Evolutionary conservation across 2,329 filamentous ascomycete species (phyloP), one percentile per base, ranked within the genome.

Genomic region (Colletotrichum musicola): DNA sequence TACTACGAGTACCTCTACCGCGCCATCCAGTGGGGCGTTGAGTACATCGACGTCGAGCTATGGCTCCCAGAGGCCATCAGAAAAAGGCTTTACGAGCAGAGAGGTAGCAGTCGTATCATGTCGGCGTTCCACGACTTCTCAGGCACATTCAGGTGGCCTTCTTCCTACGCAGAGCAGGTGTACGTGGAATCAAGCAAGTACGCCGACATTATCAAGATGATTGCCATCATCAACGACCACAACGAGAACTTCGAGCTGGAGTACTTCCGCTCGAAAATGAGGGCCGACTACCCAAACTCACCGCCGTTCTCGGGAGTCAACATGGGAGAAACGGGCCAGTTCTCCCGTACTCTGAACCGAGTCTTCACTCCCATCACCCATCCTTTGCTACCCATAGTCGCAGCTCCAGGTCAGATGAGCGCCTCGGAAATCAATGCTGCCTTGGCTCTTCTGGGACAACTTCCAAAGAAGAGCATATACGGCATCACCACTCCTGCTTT

Each of bases 41-140:
- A 97, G 78, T 97, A 97, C 76, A 91, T 97, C 71, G 93, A 97
- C 75, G 93, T 97, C 60, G 93, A 97, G 81, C 81, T 97, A 46
- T 96, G 93, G 92, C 85, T 97, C 44, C 93, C 93, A 1, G 93
- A 95, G 76, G 83, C 88, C 6, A 93, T 97, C 64, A 86, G 93
- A 71, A 85, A 85, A 71, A 86, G 83, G 68, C 80, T 97, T 10
- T 91, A 89, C 61, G 88, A 92, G 72, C 85, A 88, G 62, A 91
- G 91, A 72, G 93, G 93, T 2, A 92, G 90, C 79, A 95, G 92
- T 75, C 92, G 91, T 72, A 94, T 97, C 79, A 94, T 97, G 83
- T 95, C 93, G n/a, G 93, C 94, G 13, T 96, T 95, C 75, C 94
- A 97, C 77, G 93, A 96, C 81, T 95, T 95, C 75, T 94, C 93